Evolutionary conservation across 345 rosid genomes (phyloP), one percentile per base, ranked within the genome.

Genomic region (Cardamine resedifolia): DNA sequence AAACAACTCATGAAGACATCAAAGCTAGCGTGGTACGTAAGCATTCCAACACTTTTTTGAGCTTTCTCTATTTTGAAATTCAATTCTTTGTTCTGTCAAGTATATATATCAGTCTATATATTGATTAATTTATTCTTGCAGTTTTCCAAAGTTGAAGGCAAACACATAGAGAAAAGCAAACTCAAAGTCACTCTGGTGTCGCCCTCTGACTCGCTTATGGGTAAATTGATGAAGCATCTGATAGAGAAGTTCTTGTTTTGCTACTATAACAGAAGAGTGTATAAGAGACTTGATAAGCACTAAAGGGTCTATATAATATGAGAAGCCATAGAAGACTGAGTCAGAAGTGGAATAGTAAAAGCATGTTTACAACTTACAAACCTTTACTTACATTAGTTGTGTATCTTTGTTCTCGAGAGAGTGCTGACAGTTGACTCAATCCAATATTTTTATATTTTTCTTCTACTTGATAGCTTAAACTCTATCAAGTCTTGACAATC

Each of bases 81-180:
- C 39, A n/a, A 30, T 45, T 49, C 21, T 38, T 58, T 77, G 18
- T 11, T 58, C 51, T 39, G 16, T 45, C 21, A 59, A 34, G 16
- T 76, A 44, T 15, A 66, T 43, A n/a, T 67, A 23, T n/a, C n/a
- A n/a, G n/a, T n/a, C n/a, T 65, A 36, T 45, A 19, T n/a, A n/a
- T n/a, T n/a, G n/a, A n/a, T 18, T 27, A 21, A 27, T 34, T 66
- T 41, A 8, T 51, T 31, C 31, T 50, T 71, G 61, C 87, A 91
- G 97, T 95, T 91, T 72, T 74, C 83, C 65, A 91, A 81, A 79
- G 88, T 43, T 61, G 80, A 79, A 57, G 87, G 84, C 67, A 87
- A 70, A 63, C 79, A 78, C 38, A 45, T 91, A 38, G 96, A 91
- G 84, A 96, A 91, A 83, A 81, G 80, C 79, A 91, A 95, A 86